phyloP scores from a whole-genome alignment of 495 filamentous ascomycete genomes.

The Tuber borchii region DNA sequence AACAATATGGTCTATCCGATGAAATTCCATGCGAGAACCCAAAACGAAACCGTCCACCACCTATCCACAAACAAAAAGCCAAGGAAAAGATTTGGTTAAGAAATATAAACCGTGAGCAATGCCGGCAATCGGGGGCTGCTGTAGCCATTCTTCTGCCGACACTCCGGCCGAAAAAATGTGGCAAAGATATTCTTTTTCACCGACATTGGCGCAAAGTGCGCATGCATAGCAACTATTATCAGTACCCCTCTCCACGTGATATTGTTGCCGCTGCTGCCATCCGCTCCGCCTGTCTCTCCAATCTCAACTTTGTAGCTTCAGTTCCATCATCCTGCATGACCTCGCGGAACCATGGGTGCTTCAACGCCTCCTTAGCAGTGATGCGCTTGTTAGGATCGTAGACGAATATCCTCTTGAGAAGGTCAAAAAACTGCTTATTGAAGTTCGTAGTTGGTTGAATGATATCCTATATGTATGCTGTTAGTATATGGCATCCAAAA shows the following conservation, averaged over 20 bases:
- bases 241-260: slow-evolving; percentile 1
- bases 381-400: slow-evolving; percentile 89
- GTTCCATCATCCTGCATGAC: slow-evolving; percentile 81
- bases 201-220: not conserved
- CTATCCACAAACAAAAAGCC: not conserved
- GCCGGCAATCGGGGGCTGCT: not conserved
- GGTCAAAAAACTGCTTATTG: slow-evolving; percentile 76
- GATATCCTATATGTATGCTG: slow-evolving; percentile 59
- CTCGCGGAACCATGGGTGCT: slow-evolving; percentile 94
- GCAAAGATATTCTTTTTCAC: not conserved
- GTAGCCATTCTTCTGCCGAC: not conserved
- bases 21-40: slow-evolving; percentile 5
- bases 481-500: not conserved
- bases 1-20: slow-evolving; percentile 5
- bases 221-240: not conserved
- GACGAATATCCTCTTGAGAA: slow-evolving; percentile 83
- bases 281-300: slow-evolving; percentile 48
- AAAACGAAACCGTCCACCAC: not conserved
- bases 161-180: not conserved
- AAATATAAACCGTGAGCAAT: slow-evolving; percentile 2
- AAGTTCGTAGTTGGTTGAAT: slow-evolving; percentile 74
- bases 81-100: slow-evolving; percentile 3
- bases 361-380: slow-evolving; percentile 81
- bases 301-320: slow-evolving; percentile 71
- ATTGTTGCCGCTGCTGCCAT: slow-evolving; percentile 29